phyloP scores from a whole-genome alignment of 345 rosid species.

The Populus nigra region DNA sequence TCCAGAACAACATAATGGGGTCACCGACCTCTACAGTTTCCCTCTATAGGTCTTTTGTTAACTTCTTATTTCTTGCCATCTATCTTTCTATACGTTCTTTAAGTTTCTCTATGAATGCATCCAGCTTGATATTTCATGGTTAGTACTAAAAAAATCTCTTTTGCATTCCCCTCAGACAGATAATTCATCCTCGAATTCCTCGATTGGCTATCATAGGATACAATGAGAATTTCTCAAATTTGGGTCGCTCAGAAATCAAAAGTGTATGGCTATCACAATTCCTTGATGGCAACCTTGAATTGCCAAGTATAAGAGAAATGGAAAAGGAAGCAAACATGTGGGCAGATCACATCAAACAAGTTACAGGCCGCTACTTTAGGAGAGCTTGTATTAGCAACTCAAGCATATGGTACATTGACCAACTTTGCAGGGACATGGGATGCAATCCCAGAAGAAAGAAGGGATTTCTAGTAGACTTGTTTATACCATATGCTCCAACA shows the following conservation, averaged over 20 bases:
- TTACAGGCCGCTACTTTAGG: constrained; percentile 3
- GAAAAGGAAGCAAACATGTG: constrained; percentile 26
- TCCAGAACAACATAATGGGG: constrained; percentile 13
- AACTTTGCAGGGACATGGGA: constrained; percentile 46
- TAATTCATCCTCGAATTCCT: constrained; percentile 37
- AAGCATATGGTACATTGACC: constrained; percentile 33
- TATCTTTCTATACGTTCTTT: neutral
- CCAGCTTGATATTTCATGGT: neutral
- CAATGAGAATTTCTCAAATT: constrained; percentile 14
- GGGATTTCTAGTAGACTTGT: constrained; percentile 33
- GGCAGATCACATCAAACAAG: constrained; percentile 27
- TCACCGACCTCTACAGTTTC: constrained; percentile 10
- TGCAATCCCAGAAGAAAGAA: constrained; percentile 37
- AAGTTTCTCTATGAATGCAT: neutral
- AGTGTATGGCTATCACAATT: constrained; percentile 25
- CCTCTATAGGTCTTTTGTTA: constrained; percentile 21
- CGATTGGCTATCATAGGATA: constrained; percentile 28
- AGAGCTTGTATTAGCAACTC: constrained; percentile 26
- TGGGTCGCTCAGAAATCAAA: constrained; percentile 21
- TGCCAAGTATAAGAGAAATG: constrained; percentile 29
- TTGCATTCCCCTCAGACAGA: constrained; percentile 15
- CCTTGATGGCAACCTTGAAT: constrained; percentile 23
- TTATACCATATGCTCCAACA: constrained; percentile 35
- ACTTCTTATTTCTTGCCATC: neutral
- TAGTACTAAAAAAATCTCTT: neutral